A percentile compares a stretch with the other conserved stretches of the same genome.
Evolutionary conservation across 148 eudicot species (phyloP).

Genomic region (Camellia granthamiana): DNA sequence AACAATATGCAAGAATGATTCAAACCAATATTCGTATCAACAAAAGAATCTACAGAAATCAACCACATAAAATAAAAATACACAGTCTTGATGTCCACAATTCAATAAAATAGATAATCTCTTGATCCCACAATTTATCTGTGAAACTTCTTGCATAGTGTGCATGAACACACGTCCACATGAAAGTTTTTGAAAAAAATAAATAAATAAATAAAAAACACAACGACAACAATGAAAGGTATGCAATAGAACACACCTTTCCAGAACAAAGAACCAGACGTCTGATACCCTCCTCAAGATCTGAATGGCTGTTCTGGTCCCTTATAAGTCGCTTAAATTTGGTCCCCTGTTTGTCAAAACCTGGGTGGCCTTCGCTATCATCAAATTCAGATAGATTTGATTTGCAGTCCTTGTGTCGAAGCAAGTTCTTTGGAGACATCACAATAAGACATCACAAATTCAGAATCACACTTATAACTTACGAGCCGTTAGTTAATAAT

Average conservation of each 20-base stretch:
- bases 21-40: background rate
- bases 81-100: background rate
- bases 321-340: conserved; percentile 88
- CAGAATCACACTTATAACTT: too few species aligned
- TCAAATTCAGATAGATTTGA: conserved; percentile 96
- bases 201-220: too few species aligned
- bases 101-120: background rate
- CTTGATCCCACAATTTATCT: background rate
- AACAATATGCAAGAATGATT: conserved; percentile 1
- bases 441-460: too few species aligned
- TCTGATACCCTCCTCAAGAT: conserved; percentile 78
- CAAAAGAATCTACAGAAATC: background rate
- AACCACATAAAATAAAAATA: background rate
- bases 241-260: conserved; percentile 45
- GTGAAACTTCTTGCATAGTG: background rate
- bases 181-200: background rate
- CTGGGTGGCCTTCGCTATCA: conserved; percentile 85
- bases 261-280: conserved; percentile 93
- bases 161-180: background rate
- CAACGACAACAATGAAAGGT: background rate
- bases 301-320: conserved; percentile 77
- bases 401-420: conserved; percentile 93
- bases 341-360: conserved; percentile 91
- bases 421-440: conserved; percentile 93
- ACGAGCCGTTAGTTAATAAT: too few species aligned